phyloP scores from a whole-genome alignment of 805 yeast species.

The Dipodascopsis uninucleata region DNA sequence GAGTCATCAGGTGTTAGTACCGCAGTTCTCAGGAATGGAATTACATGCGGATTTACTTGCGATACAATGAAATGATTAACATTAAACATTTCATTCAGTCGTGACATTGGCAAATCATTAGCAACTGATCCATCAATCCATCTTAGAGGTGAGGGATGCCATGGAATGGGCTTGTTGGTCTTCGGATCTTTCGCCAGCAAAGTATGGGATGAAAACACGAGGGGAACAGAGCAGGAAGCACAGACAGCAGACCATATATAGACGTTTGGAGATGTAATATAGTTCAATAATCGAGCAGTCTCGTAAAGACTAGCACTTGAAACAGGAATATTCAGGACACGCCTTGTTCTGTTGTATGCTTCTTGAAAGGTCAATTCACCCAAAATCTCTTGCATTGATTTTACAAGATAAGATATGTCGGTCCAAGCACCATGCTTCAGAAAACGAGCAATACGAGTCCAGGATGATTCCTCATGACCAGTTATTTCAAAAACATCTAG shows the following conservation, averaged over 20 bases:
- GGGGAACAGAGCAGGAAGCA: conserved; percentile 92
- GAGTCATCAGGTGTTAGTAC: conserved; percentile 5
- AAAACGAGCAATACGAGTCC: conserved; percentile 54
- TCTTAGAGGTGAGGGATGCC: conserved; percentile 74
- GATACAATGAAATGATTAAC: conserved; percentile 97
- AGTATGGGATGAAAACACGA: conserved; percentile 81
- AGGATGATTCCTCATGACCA: conserved; percentile 50
- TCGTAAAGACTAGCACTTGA: conserved; percentile 89
- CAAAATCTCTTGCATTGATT: conserved; percentile 70
- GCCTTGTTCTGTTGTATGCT: conserved; percentile 89
- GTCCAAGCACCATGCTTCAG: conserved; percentile 87
- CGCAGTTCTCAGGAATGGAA: conserved; percentile 57
- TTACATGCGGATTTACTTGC: conserved; percentile 95
- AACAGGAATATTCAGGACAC: conserved; percentile 89
- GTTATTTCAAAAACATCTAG: conserved; percentile 55
- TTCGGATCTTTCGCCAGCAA: conserved; percentile 76
- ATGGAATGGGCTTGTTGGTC: conserved; percentile 70
- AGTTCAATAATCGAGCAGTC: conserved; percentile 82
- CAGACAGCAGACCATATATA: conserved; percentile 91
- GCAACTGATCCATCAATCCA: conserved; percentile 97
- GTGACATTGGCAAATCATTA: conserved; percentile 84
- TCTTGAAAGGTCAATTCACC: conserved; percentile 93
- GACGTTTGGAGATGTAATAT: conserved; percentile 90
- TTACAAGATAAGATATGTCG: conserved; percentile 65
- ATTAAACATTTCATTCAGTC: conserved; percentile 93